Evolutionary conservation across 1,284 basidiomycete genomes (phyloP).

Genomic region (Moesziomyces sp.): DNA sequence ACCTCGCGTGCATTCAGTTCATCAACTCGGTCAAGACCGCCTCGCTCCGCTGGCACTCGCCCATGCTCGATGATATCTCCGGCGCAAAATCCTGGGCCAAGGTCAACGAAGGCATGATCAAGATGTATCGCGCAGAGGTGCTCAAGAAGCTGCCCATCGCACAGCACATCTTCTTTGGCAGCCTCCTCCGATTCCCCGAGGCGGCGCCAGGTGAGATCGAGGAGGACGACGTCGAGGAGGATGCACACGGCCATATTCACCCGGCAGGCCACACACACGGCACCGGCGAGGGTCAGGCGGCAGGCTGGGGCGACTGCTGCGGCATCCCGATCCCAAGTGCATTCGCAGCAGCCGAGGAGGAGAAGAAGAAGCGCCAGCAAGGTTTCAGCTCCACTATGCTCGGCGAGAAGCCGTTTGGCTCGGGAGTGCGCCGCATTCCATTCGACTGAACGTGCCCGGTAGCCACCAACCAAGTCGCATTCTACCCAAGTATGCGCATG

Average conservation of each 20-base stretch:
- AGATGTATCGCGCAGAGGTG: constrained; percentile 97
- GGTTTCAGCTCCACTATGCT: constrained; percentile 29
- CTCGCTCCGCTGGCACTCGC: constrained; percentile 95
- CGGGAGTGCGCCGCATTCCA: constrained; percentile 39
- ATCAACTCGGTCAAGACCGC: constrained; percentile 96
- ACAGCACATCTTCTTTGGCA: constrained; percentile 95
- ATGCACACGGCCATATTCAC: constrained; percentile 75
- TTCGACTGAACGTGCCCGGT: constrained; percentile 18
- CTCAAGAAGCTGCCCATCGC: constrained; percentile 93
- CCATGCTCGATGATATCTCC: constrained; percentile 98
- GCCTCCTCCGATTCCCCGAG: constrained; percentile 79
- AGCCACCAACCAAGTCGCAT: background rate
- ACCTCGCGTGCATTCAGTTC: constrained; percentile 93
- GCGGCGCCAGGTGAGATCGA: constrained; percentile 60
- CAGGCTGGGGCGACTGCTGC: constrained; percentile 83
- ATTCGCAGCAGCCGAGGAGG: constrained; percentile 69
- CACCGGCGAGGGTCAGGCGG: constrained; percentile 70
- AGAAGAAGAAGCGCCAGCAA: constrained; percentile 37
- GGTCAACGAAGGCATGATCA: constrained; percentile 96
- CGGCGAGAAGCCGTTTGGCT: constrained; percentile 35
- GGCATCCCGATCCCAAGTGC: constrained; percentile 69
- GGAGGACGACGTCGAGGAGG: constrained; percentile 69
- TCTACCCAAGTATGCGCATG: background rate
- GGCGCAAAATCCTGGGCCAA: constrained; percentile 97
- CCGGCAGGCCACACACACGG: constrained; percentile 37